phyloP scores from a whole-genome alignment of 1,284 basidiomycete genomes.

The Ceratobasidium sp. region DNA sequence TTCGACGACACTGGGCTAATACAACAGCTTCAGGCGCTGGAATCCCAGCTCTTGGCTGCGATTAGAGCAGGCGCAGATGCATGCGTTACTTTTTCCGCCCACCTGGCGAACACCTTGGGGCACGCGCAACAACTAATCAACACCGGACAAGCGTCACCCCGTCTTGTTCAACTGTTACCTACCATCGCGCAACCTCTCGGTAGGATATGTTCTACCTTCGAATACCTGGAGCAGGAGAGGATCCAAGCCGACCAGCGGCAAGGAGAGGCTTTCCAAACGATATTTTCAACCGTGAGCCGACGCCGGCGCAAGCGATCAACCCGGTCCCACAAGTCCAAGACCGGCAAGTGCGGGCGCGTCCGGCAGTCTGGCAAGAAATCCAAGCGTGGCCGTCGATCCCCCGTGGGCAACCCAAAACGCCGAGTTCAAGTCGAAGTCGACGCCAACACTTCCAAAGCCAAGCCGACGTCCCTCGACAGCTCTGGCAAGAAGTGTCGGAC shows the following conservation, averaged over 20 bases:
- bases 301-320: slow-evolving; percentile 28
- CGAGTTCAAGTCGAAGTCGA: slow-evolving; percentile 31
- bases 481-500: slow-evolving; percentile 26
- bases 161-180: background rate
- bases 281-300: background rate
- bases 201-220: slow-evolving; percentile 10
- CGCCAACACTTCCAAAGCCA: background rate
- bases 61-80: slow-evolving; percentile 23
- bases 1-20: slow-evolving; percentile 16
- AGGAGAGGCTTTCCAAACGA: background rate
- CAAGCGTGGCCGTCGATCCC: slow-evolving; percentile 39
- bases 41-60: background rate
- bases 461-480: background rate
- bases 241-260: background rate
- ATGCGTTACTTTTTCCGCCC: slow-evolving; percentile 13
- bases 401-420: slow-evolving; percentile 41
- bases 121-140: background rate
- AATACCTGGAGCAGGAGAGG: background rate
- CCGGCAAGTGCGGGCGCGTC: slow-evolving; percentile 26
- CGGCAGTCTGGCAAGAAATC: slow-evolving; percentile 45
- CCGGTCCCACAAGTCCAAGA: slow-evolving; percentile 38
- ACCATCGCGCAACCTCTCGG: too few relatives aligned
- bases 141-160: background rate
- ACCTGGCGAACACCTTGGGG: background rate
- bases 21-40: slow-evolving; percentile 27